Base-by-base conservation (phyloP, 768 basidiomycete species). In the Chalciporus chontae region DNA sequence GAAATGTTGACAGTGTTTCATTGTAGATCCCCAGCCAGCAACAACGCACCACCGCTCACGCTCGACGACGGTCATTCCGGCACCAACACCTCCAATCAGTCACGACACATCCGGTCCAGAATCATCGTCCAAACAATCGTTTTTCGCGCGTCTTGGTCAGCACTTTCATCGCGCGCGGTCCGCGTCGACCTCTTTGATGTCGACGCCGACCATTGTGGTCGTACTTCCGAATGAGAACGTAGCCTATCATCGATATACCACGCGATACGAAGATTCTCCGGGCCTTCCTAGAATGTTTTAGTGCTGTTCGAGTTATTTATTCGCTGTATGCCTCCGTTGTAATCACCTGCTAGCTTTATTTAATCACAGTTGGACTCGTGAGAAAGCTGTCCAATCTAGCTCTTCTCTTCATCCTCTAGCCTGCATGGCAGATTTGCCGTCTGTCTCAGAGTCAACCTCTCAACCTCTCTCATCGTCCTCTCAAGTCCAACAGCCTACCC, bases 381-480 rank as follows among this genome's bases (percentile, higher is more conserved):
- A 36, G 34, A 36, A 36, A 36, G 4, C 31, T 31, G 31, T 31
- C n/a, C 40, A 40, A 8, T 26, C 14, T 3, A 32, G 11, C 5
- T 8, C 34, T 15, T 41, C 32, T 43, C 31, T 44, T 32, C 18
- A 27, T 17, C 8, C 38, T 43, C 21, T 17, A 29, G 5, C 17
- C 18, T 19, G 41, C 23, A 74, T 73, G 70, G 66, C 64, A 52
- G 67, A 69, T 56, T 53, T 57, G 43, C 31, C 39, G 37, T 49
- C 51, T 46, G 58, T 48, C 23, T 61, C 65, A 15, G 59, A 54
- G 49, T 50, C 64, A 27, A 50, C 55, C 41, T 34, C 53, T 27
- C 49, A 50, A 7, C 51, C 61, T 23, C 51, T 31, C 29, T 44
- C 57, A 40, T 45, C 36, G 17, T 32, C 58, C 42, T 34, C 58